A percentile compares a stretch with the other conserved stretches of the same genome.
Evolutionary conservation across 2,329 filamentous ascomycete genomes (phyloP).

Genomic region (Aspergillus amoenus): DNA sequence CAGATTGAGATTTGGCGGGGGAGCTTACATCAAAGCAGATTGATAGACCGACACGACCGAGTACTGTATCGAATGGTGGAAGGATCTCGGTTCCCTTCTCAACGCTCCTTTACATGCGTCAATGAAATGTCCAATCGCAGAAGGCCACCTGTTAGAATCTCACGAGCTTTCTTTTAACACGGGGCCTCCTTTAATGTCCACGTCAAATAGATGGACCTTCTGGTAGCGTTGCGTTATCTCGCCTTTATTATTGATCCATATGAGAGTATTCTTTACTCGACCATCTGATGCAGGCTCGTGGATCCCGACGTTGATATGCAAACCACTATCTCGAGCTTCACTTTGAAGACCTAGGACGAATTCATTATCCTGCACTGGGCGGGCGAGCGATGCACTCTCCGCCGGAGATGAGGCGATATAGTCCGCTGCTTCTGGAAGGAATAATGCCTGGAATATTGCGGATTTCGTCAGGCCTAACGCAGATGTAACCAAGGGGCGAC

Average conservation of each 20-base stretch:
- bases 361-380: constrained; percentile 62
- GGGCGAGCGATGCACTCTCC: constrained; percentile 70
- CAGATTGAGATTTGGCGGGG: not conserved
- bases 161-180: constrained; percentile 61
- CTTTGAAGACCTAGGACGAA: constrained; percentile 76
- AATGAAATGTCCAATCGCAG: not conserved
- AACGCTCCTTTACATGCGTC: constrained; percentile 52
- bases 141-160: constrained; percentile 11
- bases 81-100: constrained; percentile 65
- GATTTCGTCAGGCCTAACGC: not conserved
- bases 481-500: not conserved
- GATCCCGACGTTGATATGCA: constrained; percentile 83
- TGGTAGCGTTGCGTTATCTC: constrained; percentile 68
- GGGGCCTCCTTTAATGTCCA: constrained; percentile 58
- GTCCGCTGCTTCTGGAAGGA: constrained; percentile 88
- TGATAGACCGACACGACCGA: constrained; percentile 74
- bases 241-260: constrained; percentile 66
- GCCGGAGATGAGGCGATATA: constrained; percentile 73
- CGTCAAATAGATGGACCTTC: constrained; percentile 89
- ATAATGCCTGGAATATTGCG: constrained; percentile 60
- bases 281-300: constrained; percentile 66
- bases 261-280: constrained; percentile 62
- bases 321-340: constrained; percentile 60
- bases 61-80: constrained; percentile 67
- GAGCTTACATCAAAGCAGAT: constrained; percentile 79